phyloP scores from a whole-genome alignment of 2,329 filamentous ascomycete species.

The Hymenoscyphus occultus region DNA sequence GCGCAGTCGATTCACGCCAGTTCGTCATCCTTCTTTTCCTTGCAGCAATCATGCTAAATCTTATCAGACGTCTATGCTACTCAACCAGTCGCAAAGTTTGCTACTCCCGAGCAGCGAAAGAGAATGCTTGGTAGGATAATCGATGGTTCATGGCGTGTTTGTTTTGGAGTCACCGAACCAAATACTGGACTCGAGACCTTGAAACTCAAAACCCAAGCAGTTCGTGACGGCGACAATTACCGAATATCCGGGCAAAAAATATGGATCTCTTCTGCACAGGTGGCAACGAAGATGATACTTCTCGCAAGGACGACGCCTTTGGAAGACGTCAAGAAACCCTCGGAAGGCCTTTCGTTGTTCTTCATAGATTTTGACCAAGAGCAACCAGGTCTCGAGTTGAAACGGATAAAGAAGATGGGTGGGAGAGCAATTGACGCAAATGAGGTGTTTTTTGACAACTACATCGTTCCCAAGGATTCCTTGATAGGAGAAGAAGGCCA shows the following conservation, averaged over 20 bases:
- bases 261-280: conserved; percentile 84
- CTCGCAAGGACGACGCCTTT: conserved; percentile 71
- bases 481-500: conserved; percentile 71
- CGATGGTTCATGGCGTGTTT: conserved; percentile 66
- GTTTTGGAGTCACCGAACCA: conserved; percentile 84
- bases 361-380: conserved; percentile 70
- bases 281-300: conserved; percentile 79
- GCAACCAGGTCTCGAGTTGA: conserved; percentile 52
- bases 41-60: neutral
- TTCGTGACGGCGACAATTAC: conserved; percentile 59
- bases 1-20: conserved; percentile 60
- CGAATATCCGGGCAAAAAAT: conserved; percentile 76
- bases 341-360: conserved; percentile 76
- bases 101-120: conserved; percentile 60
- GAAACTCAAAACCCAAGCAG: conserved; percentile 63
- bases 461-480: conserved; percentile 59
- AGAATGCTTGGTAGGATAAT: conserved; percentile 69
- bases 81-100: conserved; percentile 71
- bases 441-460: conserved; percentile 84
- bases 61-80: conserved; percentile 64
- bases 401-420: conserved; percentile 81
- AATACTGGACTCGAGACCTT: conserved; percentile 78
- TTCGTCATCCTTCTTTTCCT: conserved; percentile 13
- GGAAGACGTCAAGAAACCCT: conserved; percentile 65
- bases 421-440: conserved; percentile 80